phyloP scores from a whole-genome alignment of 83 land plant species.

The Thuja plicata region DNA sequence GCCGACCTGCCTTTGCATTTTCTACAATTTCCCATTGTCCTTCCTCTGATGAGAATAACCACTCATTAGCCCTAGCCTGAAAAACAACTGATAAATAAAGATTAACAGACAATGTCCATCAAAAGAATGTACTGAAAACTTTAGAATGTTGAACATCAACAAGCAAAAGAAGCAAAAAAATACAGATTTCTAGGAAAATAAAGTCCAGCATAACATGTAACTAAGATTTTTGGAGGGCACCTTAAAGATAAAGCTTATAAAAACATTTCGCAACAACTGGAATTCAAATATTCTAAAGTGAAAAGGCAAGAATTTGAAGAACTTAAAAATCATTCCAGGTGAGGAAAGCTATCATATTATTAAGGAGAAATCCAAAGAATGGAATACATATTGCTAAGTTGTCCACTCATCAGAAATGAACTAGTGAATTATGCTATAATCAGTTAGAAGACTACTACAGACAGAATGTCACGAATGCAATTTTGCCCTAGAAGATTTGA shows the following conservation, averaged over 20 bases:
- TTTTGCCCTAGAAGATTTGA: background rate
- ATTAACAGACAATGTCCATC: background rate
- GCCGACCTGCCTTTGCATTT: slow-evolving; percentile 88
- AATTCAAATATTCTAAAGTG: background rate
- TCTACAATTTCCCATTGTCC: slow-evolving; percentile 95
- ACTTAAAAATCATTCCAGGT: background rate
- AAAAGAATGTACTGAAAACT: background rate
- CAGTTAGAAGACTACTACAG: background rate
- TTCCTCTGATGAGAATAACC: slow-evolving; percentile 97
- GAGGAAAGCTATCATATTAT: background rate
- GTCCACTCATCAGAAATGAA: background rate
- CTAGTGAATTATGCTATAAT: background rate
- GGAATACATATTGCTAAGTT: background rate
- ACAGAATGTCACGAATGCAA: background rate
- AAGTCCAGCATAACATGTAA: background rate
- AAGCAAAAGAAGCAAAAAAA: background rate
- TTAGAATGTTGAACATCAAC: background rate
- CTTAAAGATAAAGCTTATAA: background rate
- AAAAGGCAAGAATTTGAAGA: background rate
- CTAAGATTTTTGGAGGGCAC: background rate
- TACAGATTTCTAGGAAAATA: background rate
- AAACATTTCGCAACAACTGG: background rate
- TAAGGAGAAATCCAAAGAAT: background rate
- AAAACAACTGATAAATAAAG: slow-evolving; percentile 1
- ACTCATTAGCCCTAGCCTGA: slow-evolving; percentile 87